Base-by-base conservation (phyloP, 1,284 basidiomycete genomes). In the Cryptococcus sp. region DNA sequence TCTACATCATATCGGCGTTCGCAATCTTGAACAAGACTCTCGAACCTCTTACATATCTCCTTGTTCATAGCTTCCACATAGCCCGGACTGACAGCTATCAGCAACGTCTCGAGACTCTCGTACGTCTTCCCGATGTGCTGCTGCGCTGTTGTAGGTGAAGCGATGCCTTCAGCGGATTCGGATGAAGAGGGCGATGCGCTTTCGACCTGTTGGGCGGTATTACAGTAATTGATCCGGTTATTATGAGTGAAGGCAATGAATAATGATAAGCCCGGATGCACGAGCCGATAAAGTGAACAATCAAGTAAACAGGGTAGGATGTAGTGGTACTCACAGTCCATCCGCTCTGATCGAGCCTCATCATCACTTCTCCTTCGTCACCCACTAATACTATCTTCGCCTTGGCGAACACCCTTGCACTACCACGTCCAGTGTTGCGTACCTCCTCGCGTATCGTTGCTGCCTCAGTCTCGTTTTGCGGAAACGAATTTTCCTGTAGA, bases 51-150 rank as follows among this genome's bases (percentile, higher is more conserved):
- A 47, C 54, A 47, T 7, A 76, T 65, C 54, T 73, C 74, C 13
- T 39, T 29, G 29, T 67, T 64, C 74, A 76, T 76, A 10, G 72
- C 71, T 8, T 52, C 49, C 16, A 69, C 69, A 57, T 76, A 76
- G 5, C 57, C 59, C 4, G 66, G 67, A 41, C 68, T 70, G 15
- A 68, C 45, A 13, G 66, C 73, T 29, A 76, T 76, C 46, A 76
- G 59, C 11, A 76, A 60, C 13, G 72, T 63, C 53, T 76, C 74
- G 38, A 76, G 61, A 0, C 64, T 63, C 53, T 76, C 74, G 55
- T 67, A 76, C 13, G 71, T 69, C 40, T 46, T 44, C 15, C 59
- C 52, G 23, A 63, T 19, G 20, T 55, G 52, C 23, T 23, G 22
- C 17, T 55, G 43, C 7, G 55, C 53, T n/a, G n/a, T 46, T 10